phyloP scores from a whole-genome alignment of 1,139 yeast species.

The Blastobotrys serpentis region DNA sequence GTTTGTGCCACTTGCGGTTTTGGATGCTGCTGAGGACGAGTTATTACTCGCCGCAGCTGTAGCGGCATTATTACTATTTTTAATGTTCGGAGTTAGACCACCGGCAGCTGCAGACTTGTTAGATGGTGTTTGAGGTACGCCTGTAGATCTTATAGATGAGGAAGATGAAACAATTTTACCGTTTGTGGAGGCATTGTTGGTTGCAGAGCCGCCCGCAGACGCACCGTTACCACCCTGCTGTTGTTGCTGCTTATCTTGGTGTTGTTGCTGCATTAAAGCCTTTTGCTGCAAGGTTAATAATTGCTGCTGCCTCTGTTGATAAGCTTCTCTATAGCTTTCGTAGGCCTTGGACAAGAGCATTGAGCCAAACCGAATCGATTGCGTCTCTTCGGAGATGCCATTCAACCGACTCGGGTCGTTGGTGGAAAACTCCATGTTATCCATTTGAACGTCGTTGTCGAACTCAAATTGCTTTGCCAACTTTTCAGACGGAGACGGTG shows the following conservation, averaged over 20 bases:
- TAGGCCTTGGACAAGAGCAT: constrained; percentile 86
- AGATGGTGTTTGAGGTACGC: not conserved
- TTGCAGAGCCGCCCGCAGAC: too few species aligned
- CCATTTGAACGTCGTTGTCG: constrained; percentile 61
- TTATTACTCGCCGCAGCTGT: too few species aligned
- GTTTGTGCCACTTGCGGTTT: constrained; percentile 1
- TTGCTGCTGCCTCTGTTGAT: constrained; percentile 37
- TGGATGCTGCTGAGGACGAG: too few species aligned
- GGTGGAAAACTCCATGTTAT: constrained; percentile 54
- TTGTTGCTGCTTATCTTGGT: constrained; percentile 19
- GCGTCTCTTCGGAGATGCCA: constrained; percentile 82
- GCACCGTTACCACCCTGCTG: too few species aligned
- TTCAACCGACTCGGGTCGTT: constrained; percentile 68
- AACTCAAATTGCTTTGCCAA: constrained; percentile 64
- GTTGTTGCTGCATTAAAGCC: constrained; percentile 19
- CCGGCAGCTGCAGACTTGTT: not conserved
- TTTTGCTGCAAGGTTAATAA: constrained; percentile 31
- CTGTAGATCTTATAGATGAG: not conserved
- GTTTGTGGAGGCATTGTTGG: too few species aligned
- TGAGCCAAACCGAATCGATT: constrained; percentile 85
- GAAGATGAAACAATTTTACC: not conserved
- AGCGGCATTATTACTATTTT: too few species aligned
- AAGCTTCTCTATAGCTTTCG: constrained; percentile 59
- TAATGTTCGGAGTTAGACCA: not conserved
- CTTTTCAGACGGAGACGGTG: constrained; percentile 12